Base-by-base conservation (phyloP, 768 basidiomycete genomes). In the Gymnopilus dilepis region DNA sequence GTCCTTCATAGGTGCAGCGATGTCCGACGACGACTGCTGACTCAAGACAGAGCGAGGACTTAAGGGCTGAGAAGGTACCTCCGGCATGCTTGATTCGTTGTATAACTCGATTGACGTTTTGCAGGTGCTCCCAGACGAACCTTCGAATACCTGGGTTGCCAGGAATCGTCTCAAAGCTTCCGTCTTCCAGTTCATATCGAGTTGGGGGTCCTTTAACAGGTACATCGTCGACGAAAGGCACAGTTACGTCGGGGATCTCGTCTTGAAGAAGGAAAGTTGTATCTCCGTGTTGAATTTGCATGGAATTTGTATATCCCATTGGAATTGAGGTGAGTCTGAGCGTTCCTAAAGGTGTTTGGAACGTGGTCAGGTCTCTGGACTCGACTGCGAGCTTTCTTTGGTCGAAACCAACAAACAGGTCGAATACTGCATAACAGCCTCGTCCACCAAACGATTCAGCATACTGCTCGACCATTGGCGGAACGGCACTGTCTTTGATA, bases 361-460 rank as follows among this genome's bases (percentile, higher is more conserved):
- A 77, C 0, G 71, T 74, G 0, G 76, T 78, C 1, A 75, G 47
- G 34, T 76, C 72, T 1, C 69, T 43, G 0, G 70, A 77, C 2
- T 67, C 63, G 0, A 60, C 60, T 1, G 69, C 65, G 0, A 78
- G 64, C 0, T 53, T 48, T 0, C 67, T 61, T 5, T 77, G 70
- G 34, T 80, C 72, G 51, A 72, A 77, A 6, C 76, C 75, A 0
- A 69, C 66, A 30, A 72, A 71, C 4, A 77, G 61, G 42, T 77
- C 71, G 6, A 76, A 63, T 0, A 69, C 61, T 0, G 64, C 63
- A 30, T 66, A 64, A 58, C 73, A 74, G 6, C 69, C 34, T 0
- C 70, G 68, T 24, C 76, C 76, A 0, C 68, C 71, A 52, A 78
- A 80, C 1, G 67, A 60, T 38, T 78, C 75, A 8, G 74, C 75